Conservation (phyloP, 306 rosid genomes). For the Dalbergia cultrata region DNA sequence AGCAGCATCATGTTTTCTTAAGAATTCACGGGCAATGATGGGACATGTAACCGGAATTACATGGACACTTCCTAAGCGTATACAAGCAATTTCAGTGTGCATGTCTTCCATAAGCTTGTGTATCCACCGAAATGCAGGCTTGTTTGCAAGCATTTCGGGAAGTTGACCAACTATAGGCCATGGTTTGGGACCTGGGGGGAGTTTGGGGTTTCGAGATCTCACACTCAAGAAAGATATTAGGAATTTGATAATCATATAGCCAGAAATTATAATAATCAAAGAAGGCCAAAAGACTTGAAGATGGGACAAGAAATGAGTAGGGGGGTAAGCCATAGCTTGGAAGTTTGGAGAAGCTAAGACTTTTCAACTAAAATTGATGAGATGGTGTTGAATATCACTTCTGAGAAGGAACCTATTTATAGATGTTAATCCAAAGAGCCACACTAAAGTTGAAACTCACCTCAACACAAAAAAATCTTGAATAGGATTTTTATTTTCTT, state of each 20-base stretch:
- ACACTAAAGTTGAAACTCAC: too few species aligned
- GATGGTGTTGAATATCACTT: too few species aligned
- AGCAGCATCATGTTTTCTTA: slow-evolving; percentile 53
- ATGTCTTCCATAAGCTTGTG: slow-evolving; percentile 47
- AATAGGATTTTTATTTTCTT: too few species aligned
- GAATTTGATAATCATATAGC: not conserved
- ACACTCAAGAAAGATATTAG: not conserved
- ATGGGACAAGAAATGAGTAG: not conserved
- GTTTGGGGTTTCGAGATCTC: not conserved
- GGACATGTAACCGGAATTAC: slow-evolving; percentile 50
- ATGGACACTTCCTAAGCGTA: slow-evolving; percentile 55
- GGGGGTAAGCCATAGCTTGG: slow-evolving; percentile 12
- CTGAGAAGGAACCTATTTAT: too few species aligned
- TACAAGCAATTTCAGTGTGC: slow-evolving; percentile 58
- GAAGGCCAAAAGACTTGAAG: not conserved
- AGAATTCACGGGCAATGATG: slow-evolving; percentile 48
- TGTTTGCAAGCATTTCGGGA: slow-evolving; percentile 53
- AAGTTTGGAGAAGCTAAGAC: not conserved
- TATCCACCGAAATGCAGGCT: slow-evolving; percentile 47
- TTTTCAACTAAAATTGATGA: too few species aligned
- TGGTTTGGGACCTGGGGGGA: slow-evolving; percentile 57
- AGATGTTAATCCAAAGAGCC: too few species aligned
- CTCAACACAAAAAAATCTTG: too few species aligned
- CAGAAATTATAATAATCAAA: not conserved
- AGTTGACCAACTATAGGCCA: slow-evolving; percentile 58